phyloP scores from a whole-genome alignment of 768 basidiomycete genomes.

The Serendipita indica region DNA sequence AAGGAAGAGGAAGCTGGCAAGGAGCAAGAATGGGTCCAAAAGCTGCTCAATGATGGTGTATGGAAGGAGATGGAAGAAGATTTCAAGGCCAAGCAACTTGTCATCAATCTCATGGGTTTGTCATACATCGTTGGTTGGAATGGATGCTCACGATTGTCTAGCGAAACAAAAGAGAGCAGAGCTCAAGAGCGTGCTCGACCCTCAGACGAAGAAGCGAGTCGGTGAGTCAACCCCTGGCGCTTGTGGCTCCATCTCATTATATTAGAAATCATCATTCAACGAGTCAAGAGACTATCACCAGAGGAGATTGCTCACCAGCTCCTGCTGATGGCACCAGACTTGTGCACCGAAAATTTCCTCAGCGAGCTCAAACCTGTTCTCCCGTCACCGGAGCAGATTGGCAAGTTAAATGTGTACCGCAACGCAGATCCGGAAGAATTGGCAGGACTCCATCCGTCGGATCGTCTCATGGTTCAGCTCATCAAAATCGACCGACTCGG shows the following conservation, averaged over 20 bases:
- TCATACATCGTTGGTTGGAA: not conserved
- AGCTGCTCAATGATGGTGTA: slow-evolving; percentile 70
- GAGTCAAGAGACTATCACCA: slow-evolving; percentile 66
- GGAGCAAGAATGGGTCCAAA: slow-evolving; percentile 67
- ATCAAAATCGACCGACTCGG: slow-evolving; percentile 85
- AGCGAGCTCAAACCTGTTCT: slow-evolving; percentile 76
- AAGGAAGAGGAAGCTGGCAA: slow-evolving; percentile 49
- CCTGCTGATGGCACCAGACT: slow-evolving; percentile 69
- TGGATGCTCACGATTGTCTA: slow-evolving; percentile 19
- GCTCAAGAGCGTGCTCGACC: slow-evolving; percentile 78
- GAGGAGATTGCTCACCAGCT: slow-evolving; percentile 78
- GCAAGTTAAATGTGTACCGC: slow-evolving; percentile 79
- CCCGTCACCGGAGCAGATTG: slow-evolving; percentile 81
- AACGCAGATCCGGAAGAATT: slow-evolving; percentile 79
- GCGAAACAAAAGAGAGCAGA: slow-evolving; percentile 78
- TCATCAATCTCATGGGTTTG: slow-evolving; percentile 76
- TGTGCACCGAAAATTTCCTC: slow-evolving; percentile 81
- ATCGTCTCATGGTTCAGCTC: slow-evolving; percentile 91
- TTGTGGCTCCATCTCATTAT: not conserved
- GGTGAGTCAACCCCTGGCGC: slow-evolving; percentile 38
- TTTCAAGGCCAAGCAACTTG: slow-evolving; percentile 91
- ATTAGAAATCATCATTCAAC: slow-evolving; percentile 83
- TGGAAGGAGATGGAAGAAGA: slow-evolving; percentile 97
- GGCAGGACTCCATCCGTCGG: slow-evolving; percentile 78
- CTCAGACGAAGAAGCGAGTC: slow-evolving; percentile 84